Percentiles rank a stretch among this genome's conserved stretches.
Conservation (phyloP, 192 early-diverging fungal species). For the Coemansia sp. region DNA sequence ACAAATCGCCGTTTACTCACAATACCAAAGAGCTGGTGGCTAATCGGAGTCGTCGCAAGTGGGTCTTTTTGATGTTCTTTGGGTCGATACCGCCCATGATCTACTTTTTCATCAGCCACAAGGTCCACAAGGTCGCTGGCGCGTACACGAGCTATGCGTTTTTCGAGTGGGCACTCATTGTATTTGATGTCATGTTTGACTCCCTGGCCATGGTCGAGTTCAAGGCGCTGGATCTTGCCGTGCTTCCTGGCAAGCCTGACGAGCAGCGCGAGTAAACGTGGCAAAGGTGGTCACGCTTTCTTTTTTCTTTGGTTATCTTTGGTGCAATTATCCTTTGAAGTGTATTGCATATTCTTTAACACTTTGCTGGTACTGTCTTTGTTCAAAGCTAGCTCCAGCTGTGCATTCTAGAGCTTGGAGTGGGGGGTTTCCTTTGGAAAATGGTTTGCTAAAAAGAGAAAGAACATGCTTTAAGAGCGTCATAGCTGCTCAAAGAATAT, state of each 20-base stretch:
- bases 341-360: not conserved
- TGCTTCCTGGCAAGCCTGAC: constrained; percentile 41
- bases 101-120: constrained; percentile 79
- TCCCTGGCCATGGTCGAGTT: constrained; percentile 75
- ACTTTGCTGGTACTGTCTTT: not conserved
- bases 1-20: constrained; percentile 49
- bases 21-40: constrained; percentile 38
- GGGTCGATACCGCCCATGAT: constrained; percentile 74
- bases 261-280: constrained; percentile 34
- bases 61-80: constrained; percentile 67
- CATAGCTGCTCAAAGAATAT: not conserved
- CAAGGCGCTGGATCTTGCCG: constrained; percentile 49
- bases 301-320: not conserved
- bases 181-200: constrained; percentile 79
- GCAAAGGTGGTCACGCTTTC: not conserved
- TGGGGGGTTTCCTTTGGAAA: not conserved
- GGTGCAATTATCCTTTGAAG: not conserved
- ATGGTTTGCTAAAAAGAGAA: not conserved
- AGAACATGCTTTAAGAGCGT: not conserved
- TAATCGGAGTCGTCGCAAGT: constrained; percentile 56
- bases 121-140: constrained; percentile 72
- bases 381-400: not conserved
- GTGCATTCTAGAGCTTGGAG: not conserved
- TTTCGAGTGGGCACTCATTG: constrained; percentile 82
- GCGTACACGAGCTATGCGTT: constrained; percentile 83